Evolutionary conservation across 1,284 basidiomycete genomes (phyloP).

Genomic region (Trichosporon ovoides): DNA sequence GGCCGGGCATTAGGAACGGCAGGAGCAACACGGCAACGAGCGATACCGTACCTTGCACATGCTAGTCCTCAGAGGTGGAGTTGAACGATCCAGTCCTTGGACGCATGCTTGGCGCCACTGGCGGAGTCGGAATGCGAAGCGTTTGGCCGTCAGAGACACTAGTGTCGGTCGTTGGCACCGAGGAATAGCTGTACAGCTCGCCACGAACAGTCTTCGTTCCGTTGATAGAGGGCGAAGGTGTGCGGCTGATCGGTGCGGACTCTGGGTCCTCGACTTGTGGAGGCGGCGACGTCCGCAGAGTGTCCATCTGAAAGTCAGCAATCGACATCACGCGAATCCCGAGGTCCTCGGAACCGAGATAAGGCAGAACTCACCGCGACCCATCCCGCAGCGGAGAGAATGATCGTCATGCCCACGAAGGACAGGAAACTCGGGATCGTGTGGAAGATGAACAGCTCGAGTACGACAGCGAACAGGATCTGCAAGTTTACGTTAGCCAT

Average conservation of each 20-base stretch:
- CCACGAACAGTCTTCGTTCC: slow-evolving; percentile 17
- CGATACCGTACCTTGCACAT: too few relatives aligned
- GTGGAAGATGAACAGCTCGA: slow-evolving; percentile 46
- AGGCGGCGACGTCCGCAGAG: slow-evolving; percentile 19
- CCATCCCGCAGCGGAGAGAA: slow-evolving; percentile 42
- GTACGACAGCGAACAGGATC: slow-evolving; percentile 43
- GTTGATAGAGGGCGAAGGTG: slow-evolving; percentile 28
- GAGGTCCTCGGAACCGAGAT: too few relatives aligned
- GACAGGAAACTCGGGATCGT: slow-evolving; percentile 40
- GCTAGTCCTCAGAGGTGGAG: too few relatives aligned
- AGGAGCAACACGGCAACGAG: too few relatives aligned
- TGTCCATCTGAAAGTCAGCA: slow-evolving; percentile 13
- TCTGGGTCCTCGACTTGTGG: slow-evolving; percentile 19
- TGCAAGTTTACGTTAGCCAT: slow-evolving; percentile 10
- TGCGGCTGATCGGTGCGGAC: slow-evolving; percentile 29
- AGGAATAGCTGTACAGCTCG: slow-evolving; percentile 21
- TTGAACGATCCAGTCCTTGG: neutral
- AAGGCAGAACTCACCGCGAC: slow-evolving; percentile 38
- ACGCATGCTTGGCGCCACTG: neutral
- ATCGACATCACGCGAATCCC: too few relatives aligned
- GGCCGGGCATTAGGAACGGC: too few relatives aligned
- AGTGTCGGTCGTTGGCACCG: slow-evolving; percentile 10
- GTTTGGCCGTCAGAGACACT: neutral
- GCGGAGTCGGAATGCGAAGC: neutral
- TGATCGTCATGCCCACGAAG: slow-evolving; percentile 42